phyloP scores from a whole-genome alignment of 192 early-diverging fungal genomes.

The Dissophora ornata region DNA sequence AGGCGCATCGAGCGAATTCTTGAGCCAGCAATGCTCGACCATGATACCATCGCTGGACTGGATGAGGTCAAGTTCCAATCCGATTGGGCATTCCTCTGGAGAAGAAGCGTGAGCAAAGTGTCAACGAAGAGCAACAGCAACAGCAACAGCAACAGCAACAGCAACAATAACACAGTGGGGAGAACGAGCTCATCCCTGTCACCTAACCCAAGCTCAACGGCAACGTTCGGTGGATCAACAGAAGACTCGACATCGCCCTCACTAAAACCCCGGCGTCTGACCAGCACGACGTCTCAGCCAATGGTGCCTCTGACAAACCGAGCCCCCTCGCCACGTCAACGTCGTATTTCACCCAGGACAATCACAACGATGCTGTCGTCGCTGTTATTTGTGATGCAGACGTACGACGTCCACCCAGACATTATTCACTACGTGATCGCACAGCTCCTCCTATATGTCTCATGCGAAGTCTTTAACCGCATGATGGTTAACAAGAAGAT shows the following conservation, averaged over 20 bases:
- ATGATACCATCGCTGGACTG: conserved; percentile 76
- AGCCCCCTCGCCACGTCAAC: conserved; percentile 51
- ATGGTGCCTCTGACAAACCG: conserved; percentile 38
- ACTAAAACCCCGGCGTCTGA: conserved; percentile 23
- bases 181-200: conserved; percentile 37
- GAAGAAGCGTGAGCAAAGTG: conserved; percentile 47
- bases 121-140: conserved; percentile 17
- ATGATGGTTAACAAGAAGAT: conserved; percentile 82
- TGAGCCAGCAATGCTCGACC: conserved; percentile 74
- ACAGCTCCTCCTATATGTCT: conserved; percentile 83
- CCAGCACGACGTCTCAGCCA: conserved; percentile 24
- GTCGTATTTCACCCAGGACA: conserved; percentile 69
- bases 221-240: conserved; percentile 18
- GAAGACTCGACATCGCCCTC: conserved; percentile 13
- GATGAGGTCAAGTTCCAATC: conserved; percentile 67
- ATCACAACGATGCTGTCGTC: conserved; percentile 79
- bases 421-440: conserved; percentile 78
- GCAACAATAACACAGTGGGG: conserved; percentile 15
- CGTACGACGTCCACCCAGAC: conserved; percentile 79
- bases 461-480: conserved; percentile 85
- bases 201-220: conserved; percentile 22
- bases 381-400: conserved; percentile 72
- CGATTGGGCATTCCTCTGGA: conserved; percentile 70
- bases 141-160: too few species aligned
- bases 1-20: conserved; percentile 73